phyloP scores from a whole-genome alignment of 257 asterid genomes.

The Solanum arcanum region DNA sequence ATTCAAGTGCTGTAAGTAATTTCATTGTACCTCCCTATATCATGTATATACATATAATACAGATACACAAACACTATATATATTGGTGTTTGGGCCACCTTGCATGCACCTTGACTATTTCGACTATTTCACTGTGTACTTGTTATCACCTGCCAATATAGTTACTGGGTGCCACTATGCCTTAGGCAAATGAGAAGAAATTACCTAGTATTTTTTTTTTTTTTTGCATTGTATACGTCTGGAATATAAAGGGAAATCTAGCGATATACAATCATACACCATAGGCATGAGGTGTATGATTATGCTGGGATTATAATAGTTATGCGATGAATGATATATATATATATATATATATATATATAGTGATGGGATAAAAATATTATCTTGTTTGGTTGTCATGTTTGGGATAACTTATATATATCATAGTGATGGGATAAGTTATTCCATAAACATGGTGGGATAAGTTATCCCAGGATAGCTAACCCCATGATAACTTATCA shows the following conservation, averaged over 20 bases:
- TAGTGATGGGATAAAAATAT: too few relatives aligned
- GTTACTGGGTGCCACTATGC: neutral
- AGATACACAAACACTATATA: neutral
- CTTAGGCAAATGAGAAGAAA: neutral
- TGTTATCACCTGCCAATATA: neutral
- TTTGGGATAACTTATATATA: too few relatives aligned
- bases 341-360: too few relatives aligned
- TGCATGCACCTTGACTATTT: too few relatives aligned
- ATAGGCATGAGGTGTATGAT: neutral
- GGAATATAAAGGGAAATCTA: neutral
- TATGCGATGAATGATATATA: neutral
- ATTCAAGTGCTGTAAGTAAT: neutral
- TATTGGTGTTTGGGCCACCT: too few relatives aligned
- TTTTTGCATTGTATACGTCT: neutral
- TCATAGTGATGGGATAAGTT: too few relatives aligned
- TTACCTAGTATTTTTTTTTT: neutral
- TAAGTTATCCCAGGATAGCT: too few relatives aligned
- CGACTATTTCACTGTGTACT: neutral
- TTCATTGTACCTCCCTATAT: neutral
- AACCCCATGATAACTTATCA: too few relatives aligned
- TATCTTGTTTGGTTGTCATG: too few relatives aligned
- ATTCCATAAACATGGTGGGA: too few relatives aligned
- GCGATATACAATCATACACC: neutral
- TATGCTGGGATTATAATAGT: neutral
- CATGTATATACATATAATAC: neutral